Evolutionary conservation across 768 basidiomycete genomes (phyloP).

Genomic region (Suillus americanus): DNA sequence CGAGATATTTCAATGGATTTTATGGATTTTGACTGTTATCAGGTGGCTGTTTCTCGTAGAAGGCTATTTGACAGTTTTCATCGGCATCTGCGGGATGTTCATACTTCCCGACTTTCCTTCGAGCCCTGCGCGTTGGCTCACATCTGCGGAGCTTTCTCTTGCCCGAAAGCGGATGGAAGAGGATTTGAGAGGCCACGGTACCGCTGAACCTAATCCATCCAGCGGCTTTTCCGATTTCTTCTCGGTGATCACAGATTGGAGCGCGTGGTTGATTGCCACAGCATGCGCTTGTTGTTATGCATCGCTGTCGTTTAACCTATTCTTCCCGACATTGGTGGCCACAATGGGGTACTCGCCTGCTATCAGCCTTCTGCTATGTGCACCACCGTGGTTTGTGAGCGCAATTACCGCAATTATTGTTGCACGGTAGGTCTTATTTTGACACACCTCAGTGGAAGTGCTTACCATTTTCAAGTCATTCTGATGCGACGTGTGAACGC

Average conservation of each 20-base stretch:
- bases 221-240: constrained; percentile 43
- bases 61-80: constrained; percentile 51
- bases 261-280: constrained; percentile 74
- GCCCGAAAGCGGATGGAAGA: constrained; percentile 59
- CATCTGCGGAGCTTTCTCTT: constrained; percentile 49
- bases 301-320: constrained; percentile 69
- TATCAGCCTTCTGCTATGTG: constrained; percentile 66
- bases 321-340: constrained; percentile 69
- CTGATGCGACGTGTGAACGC: constrained; percentile 66
- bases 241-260: constrained; percentile 67
- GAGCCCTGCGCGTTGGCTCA: constrained; percentile 53
- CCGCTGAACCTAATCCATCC: constrained; percentile 37
- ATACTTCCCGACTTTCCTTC: constrained; percentile 72
- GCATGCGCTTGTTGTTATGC: constrained; percentile 51
- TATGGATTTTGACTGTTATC: background rate
- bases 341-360: constrained; percentile 66
- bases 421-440: background rate
- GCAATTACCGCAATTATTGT: constrained; percentile 29
- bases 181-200: constrained; percentile 52
- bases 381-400: constrained; percentile 56
- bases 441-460: background rate
- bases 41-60: constrained; percentile 73
- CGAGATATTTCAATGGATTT: too few species aligned
- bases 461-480: constrained; percentile 44
- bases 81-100: constrained; percentile 51